These are phyloP conservation scores for Voacanga thouarsii DNA, from an alignment of 257 asterid genomes.

Conservation along the genomic window DNA sequence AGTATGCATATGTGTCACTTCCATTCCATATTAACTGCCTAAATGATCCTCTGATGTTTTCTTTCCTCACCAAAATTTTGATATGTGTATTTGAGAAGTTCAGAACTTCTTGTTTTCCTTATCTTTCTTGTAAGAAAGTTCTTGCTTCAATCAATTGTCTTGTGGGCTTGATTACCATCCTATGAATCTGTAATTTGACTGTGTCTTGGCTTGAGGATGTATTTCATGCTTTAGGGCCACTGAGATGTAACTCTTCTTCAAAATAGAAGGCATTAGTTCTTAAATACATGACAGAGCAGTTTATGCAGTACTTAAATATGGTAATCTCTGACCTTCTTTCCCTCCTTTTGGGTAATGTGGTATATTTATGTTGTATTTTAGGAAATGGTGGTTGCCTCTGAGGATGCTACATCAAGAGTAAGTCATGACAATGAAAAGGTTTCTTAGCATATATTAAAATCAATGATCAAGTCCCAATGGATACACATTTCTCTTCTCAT, in stretches of 20 bases:
- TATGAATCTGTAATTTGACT: neutral
- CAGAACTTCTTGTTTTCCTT: constrained; percentile 6
- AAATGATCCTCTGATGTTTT: constrained; percentile 5
- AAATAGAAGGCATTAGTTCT: constrained; percentile 1
- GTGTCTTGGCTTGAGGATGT: neutral
- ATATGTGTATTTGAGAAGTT: neutral
- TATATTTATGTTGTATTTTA: constrained; percentile 25
- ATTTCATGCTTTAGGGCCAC: constrained; percentile 7
- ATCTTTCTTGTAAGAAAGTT: constrained; percentile 4
- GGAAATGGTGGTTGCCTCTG: constrained; percentile 82
- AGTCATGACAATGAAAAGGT: constrained; percentile 28
- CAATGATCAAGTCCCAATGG: neutral
- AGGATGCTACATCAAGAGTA: constrained; percentile 47
- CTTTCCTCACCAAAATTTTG: constrained; percentile 9
- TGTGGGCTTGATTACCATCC: neutral
- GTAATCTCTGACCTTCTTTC: neutral
- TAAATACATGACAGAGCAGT: neutral
- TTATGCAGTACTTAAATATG: neutral
- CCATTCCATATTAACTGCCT: constrained; percentile 6
- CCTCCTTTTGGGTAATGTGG: neutral
- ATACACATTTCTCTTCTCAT: neutral
- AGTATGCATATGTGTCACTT: constrained; percentile 19
- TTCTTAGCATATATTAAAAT: neutral
- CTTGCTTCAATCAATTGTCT: neutral
- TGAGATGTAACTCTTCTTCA: neutral